Conservation (phyloP, 164 flowering plant species). For the Vitis rupestris region DNA sequence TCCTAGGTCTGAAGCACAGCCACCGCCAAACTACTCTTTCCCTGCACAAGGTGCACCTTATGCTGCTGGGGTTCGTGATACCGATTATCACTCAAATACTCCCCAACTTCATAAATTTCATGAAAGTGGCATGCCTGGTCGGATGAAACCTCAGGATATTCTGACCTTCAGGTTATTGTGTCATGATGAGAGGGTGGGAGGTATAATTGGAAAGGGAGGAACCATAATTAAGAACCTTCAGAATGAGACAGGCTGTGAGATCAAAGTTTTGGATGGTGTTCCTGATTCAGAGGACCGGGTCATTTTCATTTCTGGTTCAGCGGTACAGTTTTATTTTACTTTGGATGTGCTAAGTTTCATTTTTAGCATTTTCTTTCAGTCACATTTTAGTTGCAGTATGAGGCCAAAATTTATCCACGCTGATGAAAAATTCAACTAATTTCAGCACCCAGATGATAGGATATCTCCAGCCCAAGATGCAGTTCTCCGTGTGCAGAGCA, state of each 20-base stretch:
- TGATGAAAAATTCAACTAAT: slow-evolving; percentile 7
- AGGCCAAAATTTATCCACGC: neutral
- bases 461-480: slow-evolving; percentile 88
- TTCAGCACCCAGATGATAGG: slow-evolving; percentile 94
- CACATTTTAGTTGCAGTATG: neutral
- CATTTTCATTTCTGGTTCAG: slow-evolving; percentile 77
- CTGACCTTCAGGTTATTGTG: slow-evolving; percentile 71
- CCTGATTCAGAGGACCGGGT: slow-evolving; percentile 76
- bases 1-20: slow-evolving; percentile 35
- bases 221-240: slow-evolving; percentile 59
- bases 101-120: slow-evolving; percentile 40
- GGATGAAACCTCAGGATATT: slow-evolving; percentile 48
- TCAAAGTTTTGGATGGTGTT: slow-evolving; percentile 63
- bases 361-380: neutral
- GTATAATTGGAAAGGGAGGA: slow-evolving; percentile 93
- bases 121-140: slow-evolving; percentile 39
- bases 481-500: slow-evolving; percentile 73
- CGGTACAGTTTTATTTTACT: slow-evolving; percentile 41
- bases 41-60: slow-evolving; percentile 42
- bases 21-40: slow-evolving; percentile 32
- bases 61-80: slow-evolving; percentile 50
- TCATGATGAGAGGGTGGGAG: slow-evolving; percentile 69
- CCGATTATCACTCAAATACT: slow-evolving; percentile 35
- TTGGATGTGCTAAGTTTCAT: slow-evolving; percentile 2
- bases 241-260: slow-evolving; percentile 90